A percentile compares a stretch with the other conserved stretches of the same genome.
These are phyloP conservation scores for Cudoniella acicularis DNA, from an alignment of 495 filamentous ascomycete species.

Conservation along the genomic window DNA sequence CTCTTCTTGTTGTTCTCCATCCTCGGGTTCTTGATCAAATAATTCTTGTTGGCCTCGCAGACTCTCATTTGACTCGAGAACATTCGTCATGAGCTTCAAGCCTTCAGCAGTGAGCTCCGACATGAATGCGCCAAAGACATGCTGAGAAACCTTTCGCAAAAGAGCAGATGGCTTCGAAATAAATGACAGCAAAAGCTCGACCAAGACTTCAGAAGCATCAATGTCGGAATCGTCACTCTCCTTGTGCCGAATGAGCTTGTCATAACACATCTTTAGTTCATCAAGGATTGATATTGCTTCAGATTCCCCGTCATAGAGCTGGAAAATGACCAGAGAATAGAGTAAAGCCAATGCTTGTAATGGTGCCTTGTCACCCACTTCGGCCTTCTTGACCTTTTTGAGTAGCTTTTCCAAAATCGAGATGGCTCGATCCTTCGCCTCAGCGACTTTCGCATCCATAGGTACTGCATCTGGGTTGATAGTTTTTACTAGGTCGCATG, in stretches of 20 bases:
- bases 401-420: slow-evolving; percentile 65
- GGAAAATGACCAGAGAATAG: slow-evolving; percentile 79
- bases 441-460: slow-evolving; percentile 57
- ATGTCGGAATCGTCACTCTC: slow-evolving; percentile 44
- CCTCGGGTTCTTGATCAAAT: slow-evolving; percentile 73
- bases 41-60: slow-evolving; percentile 78
- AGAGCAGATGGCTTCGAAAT: slow-evolving; percentile 81
- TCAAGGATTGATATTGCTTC: slow-evolving; percentile 75
- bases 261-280: slow-evolving; percentile 68
- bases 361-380: slow-evolving; percentile 35
- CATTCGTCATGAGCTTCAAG: slow-evolving; percentile 68
- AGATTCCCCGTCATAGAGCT: slow-evolving; percentile 83
- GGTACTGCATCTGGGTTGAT: slow-evolving; percentile 51
- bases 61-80: slow-evolving; percentile 75
- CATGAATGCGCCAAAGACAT: slow-evolving; percentile 81
- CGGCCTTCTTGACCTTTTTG: slow-evolving; percentile 48
- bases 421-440: slow-evolving; percentile 57
- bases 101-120: slow-evolving; percentile 64
- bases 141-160: slow-evolving; percentile 79
- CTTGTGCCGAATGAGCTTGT: slow-evolving; percentile 53
- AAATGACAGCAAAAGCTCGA: slow-evolving; percentile 85
- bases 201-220: slow-evolving; percentile 67
- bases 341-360: slow-evolving; percentile 69
- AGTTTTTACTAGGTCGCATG: slow-evolving; percentile 43
- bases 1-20: slow-evolving; percentile 42